These are phyloP conservation scores for Lentinula guzmanii DNA, from an alignment of 768 basidiomycete genomes.

Conservation along the genomic window DNA sequence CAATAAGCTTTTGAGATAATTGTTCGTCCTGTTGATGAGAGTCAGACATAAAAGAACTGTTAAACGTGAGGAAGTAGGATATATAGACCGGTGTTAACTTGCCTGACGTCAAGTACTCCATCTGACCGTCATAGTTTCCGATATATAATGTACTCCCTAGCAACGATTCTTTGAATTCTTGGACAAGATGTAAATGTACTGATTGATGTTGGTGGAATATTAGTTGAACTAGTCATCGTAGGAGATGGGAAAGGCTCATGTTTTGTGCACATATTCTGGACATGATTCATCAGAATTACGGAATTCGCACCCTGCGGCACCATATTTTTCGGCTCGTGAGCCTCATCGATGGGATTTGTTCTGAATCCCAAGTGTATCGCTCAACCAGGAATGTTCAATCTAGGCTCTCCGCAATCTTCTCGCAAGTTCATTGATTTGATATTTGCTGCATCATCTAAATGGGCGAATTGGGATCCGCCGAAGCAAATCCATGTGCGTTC, in stretches of 20 bases:
- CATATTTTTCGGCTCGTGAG: no score
- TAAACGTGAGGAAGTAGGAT: background rate
- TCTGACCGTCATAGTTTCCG: background rate
- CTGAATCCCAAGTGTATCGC: no score
- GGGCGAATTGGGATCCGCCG: background rate
- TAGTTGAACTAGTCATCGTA: no score
- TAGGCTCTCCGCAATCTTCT: background rate
- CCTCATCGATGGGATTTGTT: no score
- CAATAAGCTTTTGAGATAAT: background rate
- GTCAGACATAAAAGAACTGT: background rate
- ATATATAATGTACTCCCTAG: background rate
- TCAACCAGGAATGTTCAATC: no score
- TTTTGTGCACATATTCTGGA: no score
- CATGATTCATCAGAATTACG: no score
- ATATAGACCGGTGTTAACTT: background rate
- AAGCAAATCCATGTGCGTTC: no score
- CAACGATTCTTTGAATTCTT: background rate
- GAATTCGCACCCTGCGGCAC: no score
- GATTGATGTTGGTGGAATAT: no score
- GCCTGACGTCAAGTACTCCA: constrained; percentile 7
- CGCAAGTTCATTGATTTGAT: background rate
- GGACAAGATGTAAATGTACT: background rate
- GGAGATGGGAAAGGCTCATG: no score
- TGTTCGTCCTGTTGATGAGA: background rate
- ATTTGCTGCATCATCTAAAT: background rate